Base-by-base conservation (phyloP, 306 rosid genomes). In the Morella rubra region DNA sequence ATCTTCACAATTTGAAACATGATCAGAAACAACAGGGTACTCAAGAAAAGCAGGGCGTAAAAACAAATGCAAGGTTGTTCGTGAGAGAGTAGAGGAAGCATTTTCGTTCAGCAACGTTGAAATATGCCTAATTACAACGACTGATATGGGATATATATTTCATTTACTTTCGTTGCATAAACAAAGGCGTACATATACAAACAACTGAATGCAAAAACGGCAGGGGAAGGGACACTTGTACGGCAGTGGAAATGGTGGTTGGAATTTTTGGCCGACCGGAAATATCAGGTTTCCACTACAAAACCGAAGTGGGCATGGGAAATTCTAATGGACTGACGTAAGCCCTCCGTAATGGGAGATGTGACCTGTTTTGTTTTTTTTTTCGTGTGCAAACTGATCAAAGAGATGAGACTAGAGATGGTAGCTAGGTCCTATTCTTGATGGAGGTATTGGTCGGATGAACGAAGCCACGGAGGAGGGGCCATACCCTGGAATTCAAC, bases 221-320 rank as follows among this genome's bases (percentile, higher is more conserved):
- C n/a, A 4, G 41, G 24, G 27, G 8, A 49, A 13, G 60, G 47
- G 46, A 62, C 20, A 69, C 58, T 67, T 53, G 79, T 72, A 45
- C 42, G 79, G 76, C 55, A 24, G 24, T 69, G 37, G 74, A 74
- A 7, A 64, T 15, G 61, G 53, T 75, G 32, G 49, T 37, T 40
- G 4, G 4, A n/a, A 1, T 44, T 6, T n/a, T 60, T 88, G 91
- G 91, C 91, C 83, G 92, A 89, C 92, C 74, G 41, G 85, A 80
- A 81, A 72, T 55, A 7, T 50, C 51, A 27, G 49, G 60, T 18
- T 71, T 68, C 86, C 88, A 85, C 89, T 83, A 45, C 22, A 75
- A 46, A 71, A 56, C 12, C 12, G 14, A 56, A 72, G 76, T 78
- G 83, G 79, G 32, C 32, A 2, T 27, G 32, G 1, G 32, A 27